A percentile compares a stretch with the other conserved stretches of the same genome.
These are phyloP conservation scores for Aspergillus homomorphus DNA, from an alignment of 495 filamentous ascomycete species.

Conservation along the genomic window DNA sequence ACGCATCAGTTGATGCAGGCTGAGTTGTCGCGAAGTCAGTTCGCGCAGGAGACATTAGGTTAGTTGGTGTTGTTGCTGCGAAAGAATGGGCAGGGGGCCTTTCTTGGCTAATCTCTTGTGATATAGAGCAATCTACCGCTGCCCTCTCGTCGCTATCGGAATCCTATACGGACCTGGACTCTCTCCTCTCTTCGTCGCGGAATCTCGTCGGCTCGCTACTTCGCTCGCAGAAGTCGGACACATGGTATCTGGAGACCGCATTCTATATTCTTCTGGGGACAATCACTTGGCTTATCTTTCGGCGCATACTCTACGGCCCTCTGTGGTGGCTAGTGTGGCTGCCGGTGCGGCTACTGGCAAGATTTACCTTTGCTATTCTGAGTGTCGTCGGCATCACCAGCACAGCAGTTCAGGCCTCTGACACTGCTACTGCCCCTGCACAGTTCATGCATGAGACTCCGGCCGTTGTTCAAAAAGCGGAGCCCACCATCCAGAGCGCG, in stretches of 20 bases:
- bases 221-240: conserved; percentile 86
- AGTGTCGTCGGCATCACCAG: conserved; percentile 38
- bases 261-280: conserved; percentile 77
- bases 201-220: conserved; percentile 76
- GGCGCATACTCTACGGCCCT: conserved; percentile 82
- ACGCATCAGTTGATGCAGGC: conserved; percentile 81
- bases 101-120: conserved; percentile 11
- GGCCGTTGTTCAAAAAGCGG: conserved; percentile 7
- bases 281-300: conserved; percentile 79
- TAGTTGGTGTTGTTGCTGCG: conserved; percentile 7
- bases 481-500: conserved; percentile 21
- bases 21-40: conserved; percentile 79
- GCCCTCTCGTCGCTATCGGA: conserved; percentile 76
- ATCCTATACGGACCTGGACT: conserved; percentile 74
- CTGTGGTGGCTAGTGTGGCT: conserved; percentile 85
- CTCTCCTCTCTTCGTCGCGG: conserved; percentile 66
- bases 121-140: conserved; percentile 63
- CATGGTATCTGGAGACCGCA: conserved; percentile 90
- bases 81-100: too few species aligned
- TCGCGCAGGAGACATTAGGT: conserved; percentile 80
- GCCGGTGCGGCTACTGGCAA: conserved; percentile 63
- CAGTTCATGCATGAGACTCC: conserved; percentile 15
- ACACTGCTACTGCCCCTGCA: conserved; percentile 13
- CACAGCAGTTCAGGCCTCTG: conserved; percentile 31
- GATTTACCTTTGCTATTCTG: conserved; percentile 43